Evolutionary conservation across 1,284 basidiomycete species (phyloP), one percentile per base, ranked within the genome.

Genomic region (Singerocomus rubriflavus): DNA sequence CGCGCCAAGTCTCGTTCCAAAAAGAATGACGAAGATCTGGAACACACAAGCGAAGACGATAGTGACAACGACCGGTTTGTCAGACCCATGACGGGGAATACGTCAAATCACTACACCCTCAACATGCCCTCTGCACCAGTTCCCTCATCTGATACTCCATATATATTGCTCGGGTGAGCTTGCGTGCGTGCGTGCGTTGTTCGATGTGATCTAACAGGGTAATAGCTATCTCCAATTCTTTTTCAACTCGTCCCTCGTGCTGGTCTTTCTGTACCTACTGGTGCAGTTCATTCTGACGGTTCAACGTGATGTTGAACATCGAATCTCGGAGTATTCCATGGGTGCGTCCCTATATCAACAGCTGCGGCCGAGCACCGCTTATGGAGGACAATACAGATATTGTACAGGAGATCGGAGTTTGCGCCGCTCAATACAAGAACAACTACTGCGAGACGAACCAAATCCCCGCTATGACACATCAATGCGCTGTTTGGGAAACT

Each of bases 401-500:
- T 53, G 80, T 94, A 39, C 90, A 93, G 68, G 93, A 96, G 65
- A 96, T 96, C 57, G 78, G 87, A 25, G 79, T 86, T 61, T 98
- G 93, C 70, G 80, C 89, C 3, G 71, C 84, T 34, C 79, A 87
- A 50, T 91, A 87, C 74, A 83, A 84, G 64, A 81, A 84, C 51
- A 96, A 96, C 69, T 76, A 86, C n/a, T 97, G 93, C 67, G 83
- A 79, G n/a, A 67, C 73, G 21, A 81, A 75, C 59, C 78, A 86
- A 16, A 80, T 94, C 7, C 94, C 94, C 16, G 90, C 88, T 8
- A 89, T 96, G 88, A 78, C 82, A 43, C 78, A 81, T 35, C 85
- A 89, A 65, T 98, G 94, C 68, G 78, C 79, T 41, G 79, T 79
- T 49, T 98, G 96, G 96, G 90, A 95, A 63, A 83, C 84, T n/a